A percentile compares a stretch with the other conserved stretches of the same genome.
Evolutionary conservation across 139 green algal genomes (phyloP).

Genomic region (Chlamydomonas sp.): DNA sequence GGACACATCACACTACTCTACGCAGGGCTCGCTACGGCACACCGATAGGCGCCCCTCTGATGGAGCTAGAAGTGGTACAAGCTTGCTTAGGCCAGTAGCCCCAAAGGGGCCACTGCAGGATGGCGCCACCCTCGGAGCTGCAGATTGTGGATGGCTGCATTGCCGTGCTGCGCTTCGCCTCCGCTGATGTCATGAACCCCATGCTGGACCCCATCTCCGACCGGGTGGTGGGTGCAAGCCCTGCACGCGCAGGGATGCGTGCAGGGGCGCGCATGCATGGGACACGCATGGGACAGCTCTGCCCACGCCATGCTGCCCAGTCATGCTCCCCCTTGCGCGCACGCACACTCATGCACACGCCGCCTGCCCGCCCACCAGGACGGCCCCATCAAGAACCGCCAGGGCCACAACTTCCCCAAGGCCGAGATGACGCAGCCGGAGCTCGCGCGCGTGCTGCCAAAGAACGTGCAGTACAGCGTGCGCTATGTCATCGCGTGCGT

Average conservation of each 20-base stretch:
- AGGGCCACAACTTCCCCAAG: constrained; percentile 13
- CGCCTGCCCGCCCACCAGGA: background rate
- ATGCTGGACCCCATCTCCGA: constrained; percentile 19
- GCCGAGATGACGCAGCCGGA: constrained; percentile 6
- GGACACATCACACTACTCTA: no score
- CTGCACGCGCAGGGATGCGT: no score
- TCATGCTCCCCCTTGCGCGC: no score
- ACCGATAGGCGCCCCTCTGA: no score
- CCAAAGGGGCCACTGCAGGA: background rate
- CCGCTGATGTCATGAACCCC: constrained; percentile 5
- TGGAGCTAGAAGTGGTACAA: no score
- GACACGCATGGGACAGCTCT: no score
- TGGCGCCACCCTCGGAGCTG: constrained; percentile 8
- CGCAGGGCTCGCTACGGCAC: no score
- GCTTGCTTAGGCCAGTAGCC: no score
- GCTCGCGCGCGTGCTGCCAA: constrained; percentile 7
- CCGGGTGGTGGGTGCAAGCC: constrained; percentile 1
- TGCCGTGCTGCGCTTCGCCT: constrained; percentile 4
- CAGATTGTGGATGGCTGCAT: constrained; percentile 16
- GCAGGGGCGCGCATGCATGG: no score
- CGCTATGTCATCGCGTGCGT: constrained; percentile 14
- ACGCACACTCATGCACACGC: no score
- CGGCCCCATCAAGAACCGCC: constrained; percentile 17
- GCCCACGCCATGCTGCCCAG: no score
- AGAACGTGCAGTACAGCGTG: background rate